These are phyloP conservation scores for Xylariaceae sp. DNA, from an alignment of 2,329 filamentous ascomycete species.

Conservation along the genomic window DNA sequence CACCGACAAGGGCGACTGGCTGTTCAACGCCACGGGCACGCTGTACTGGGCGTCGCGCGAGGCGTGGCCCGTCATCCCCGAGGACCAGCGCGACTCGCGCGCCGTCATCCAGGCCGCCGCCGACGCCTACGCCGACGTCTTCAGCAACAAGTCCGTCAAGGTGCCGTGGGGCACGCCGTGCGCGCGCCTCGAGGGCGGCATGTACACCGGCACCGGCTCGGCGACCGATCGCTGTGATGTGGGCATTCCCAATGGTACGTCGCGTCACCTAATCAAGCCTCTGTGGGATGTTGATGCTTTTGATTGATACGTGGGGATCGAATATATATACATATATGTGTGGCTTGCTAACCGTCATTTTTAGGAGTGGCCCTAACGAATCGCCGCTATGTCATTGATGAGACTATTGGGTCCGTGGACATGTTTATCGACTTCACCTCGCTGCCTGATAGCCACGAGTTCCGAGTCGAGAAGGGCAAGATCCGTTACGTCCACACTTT, in stretches of 20 bases:
- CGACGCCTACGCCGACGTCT: slow-evolving; percentile 47
- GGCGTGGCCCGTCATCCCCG: slow-evolving; percentile 43
- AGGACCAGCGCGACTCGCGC: slow-evolving; percentile 41
- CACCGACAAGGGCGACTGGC: slow-evolving; percentile 46
- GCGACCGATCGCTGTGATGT: slow-evolving; percentile 43
- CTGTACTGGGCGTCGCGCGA: slow-evolving; percentile 44
- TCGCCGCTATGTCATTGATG: slow-evolving; percentile 41
- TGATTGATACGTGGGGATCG: background rate
- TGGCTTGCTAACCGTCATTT: background rate
- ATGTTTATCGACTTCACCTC: slow-evolving; percentile 41
- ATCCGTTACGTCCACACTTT: slow-evolving; percentile 43
- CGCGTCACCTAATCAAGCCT: no score
- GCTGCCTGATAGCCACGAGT: slow-evolving; percentile 44
- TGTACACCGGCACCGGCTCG: slow-evolving; percentile 42
- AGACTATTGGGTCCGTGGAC: slow-evolving; percentile 39
- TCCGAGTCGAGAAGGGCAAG: slow-evolving; percentile 42
- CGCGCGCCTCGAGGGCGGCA: slow-evolving; percentile 45
- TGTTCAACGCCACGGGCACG: slow-evolving; percentile 46
- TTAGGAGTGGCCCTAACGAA: slow-evolving; percentile 37
- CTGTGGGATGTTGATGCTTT: no score
- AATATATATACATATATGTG: background rate
- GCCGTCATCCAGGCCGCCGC: slow-evolving; percentile 45
- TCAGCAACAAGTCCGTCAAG: slow-evolving; percentile 44
- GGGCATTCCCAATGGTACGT: slow-evolving; percentile 43
- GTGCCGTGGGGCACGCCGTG: slow-evolving; percentile 48